Base-by-base conservation (phyloP, 345 rosid species). In the Lepidium africanum region DNA sequence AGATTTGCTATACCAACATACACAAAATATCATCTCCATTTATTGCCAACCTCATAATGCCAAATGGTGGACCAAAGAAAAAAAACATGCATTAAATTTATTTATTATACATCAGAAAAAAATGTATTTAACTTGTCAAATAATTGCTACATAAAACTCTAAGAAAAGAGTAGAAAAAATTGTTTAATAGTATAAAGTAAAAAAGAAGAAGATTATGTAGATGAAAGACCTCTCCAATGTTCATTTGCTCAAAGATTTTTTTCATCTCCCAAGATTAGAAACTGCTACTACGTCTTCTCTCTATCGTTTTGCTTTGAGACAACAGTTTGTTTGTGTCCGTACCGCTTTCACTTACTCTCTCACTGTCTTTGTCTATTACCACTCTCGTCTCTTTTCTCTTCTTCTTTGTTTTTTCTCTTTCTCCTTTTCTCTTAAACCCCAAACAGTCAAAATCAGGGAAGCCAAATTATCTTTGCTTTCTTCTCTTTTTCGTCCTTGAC, bases 361-460 rank as follows among this genome's bases (percentile, higher is more conserved):
- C 57, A 63, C 80, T 78, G 84, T 75, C 84, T 78, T 81, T 80
- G 78, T 69, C 78, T 77, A 75, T 63, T 71, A 7, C 74, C 39
- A 63, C 49, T 75, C 73, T 64, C 77, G 42, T 58, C 76, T 62
- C 65, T 32, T 54, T 49, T 63, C 49, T 47, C 58, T 46, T 64
- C 60, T 5, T 27, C 32, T 27, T 27, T 69, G 48, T 13, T 66
- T 16, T 63, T 38, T 52, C 12, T 53, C 38, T 33, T 60, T 71
- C 49, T 46, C 33, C 38, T 25, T 33, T 56, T 39, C 42, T 56
- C 48, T 14, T 36, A 45, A 59, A 30, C 25, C 63, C 78, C 47
- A 50, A 71, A 65, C 70, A 54, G 73, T 60, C 60, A 67, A 52
- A 67, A 74, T 74, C 77, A 74, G 49, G 42, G 63, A 67, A 74